phyloP scores from a whole-genome alignment of 2,329 filamentous ascomycete species.

The Coleophoma cylindrospora region DNA sequence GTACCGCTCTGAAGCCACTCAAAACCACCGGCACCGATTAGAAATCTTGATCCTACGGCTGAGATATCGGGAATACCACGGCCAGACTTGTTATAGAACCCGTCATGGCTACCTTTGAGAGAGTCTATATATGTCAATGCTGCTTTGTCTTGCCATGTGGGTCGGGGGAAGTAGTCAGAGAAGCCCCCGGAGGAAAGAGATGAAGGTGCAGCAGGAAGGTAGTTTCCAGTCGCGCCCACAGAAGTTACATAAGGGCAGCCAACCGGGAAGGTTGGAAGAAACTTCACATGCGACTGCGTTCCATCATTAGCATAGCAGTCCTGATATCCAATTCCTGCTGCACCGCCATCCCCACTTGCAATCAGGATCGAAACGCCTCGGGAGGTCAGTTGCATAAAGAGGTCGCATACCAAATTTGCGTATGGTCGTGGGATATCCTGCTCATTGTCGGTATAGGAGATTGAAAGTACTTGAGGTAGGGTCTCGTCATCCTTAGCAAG shows the following conservation, averaged over 20 bases:
- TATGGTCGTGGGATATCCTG: slow-evolving; percentile 56
- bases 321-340: slow-evolving; percentile 27
- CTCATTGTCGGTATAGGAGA: slow-evolving; percentile 65
- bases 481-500: slow-evolving; percentile 39
- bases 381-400: slow-evolving; percentile 57
- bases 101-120: slow-evolving; percentile 4
- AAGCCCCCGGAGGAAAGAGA: slow-evolving; percentile 33
- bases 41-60: slow-evolving; percentile 4
- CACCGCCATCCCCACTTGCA: slow-evolving; percentile 48
- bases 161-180: slow-evolving; percentile 10
- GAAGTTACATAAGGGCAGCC: slow-evolving; percentile 62
- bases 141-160: slow-evolving; percentile 8
- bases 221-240: slow-evolving; percentile 52
- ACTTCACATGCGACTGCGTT: slow-evolving; percentile 39
- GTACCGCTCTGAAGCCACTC: slow-evolving; percentile 13
- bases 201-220: slow-evolving; percentile 39
- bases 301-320: slow-evolving; percentile 56
- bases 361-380: slow-evolving; percentile 59
- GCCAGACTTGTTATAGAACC: slow-evolving; percentile 32
- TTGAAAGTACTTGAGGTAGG: slow-evolving; percentile 56
- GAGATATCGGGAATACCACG: slow-evolving; percentile 45
- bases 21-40: slow-evolving; percentile 3
- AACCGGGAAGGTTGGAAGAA: slow-evolving; percentile 58
- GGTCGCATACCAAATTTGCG: slow-evolving; percentile 53
- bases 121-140: slow-evolving; percentile 1